These are phyloP conservation scores for Forsythia viridissima DNA, from an alignment of 257 asterid genomes.

Conservation along the genomic window DNA sequence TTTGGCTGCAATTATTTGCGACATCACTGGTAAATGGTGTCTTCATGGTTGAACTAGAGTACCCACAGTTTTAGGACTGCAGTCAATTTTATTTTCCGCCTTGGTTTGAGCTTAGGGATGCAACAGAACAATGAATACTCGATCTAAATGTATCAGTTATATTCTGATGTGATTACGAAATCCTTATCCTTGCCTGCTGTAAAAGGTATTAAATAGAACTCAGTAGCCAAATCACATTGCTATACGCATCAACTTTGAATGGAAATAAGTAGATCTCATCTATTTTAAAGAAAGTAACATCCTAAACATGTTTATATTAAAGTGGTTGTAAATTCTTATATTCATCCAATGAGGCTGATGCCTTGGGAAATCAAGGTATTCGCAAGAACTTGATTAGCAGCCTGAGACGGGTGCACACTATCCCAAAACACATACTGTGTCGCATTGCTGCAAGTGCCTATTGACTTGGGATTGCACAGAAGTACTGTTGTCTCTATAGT, in stretches of 20 bases:
- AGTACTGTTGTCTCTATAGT: constrained; percentile 68
- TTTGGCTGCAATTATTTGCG: neutral
- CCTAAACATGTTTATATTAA: neutral
- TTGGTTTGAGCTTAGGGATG: no score
- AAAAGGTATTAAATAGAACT: no score
- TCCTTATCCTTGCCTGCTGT: no score
- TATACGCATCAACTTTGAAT: no score
- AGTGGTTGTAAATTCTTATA: neutral
- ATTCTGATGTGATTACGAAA: no score
- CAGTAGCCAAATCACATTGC: no score
- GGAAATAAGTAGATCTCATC: neutral
- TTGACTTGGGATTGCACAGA: constrained; percentile 74
- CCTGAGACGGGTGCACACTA: constrained; percentile 93
- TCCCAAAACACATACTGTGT: constrained; percentile 90
- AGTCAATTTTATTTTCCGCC: no score
- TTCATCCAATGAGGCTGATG: constrained; percentile 45
- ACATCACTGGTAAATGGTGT: neutral
- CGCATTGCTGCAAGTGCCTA: constrained; percentile 77
- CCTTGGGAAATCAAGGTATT: constrained; percentile 66
- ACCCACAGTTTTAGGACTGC: no score
- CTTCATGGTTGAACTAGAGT: no score
- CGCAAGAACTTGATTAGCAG: constrained; percentile 78
- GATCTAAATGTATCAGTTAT: no score
- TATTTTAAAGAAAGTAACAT: neutral
- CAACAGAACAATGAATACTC: no score